phyloP scores from a whole-genome alignment of 2,329 filamentous ascomycete genomes.

The Aureobasidium sp. region DNA sequence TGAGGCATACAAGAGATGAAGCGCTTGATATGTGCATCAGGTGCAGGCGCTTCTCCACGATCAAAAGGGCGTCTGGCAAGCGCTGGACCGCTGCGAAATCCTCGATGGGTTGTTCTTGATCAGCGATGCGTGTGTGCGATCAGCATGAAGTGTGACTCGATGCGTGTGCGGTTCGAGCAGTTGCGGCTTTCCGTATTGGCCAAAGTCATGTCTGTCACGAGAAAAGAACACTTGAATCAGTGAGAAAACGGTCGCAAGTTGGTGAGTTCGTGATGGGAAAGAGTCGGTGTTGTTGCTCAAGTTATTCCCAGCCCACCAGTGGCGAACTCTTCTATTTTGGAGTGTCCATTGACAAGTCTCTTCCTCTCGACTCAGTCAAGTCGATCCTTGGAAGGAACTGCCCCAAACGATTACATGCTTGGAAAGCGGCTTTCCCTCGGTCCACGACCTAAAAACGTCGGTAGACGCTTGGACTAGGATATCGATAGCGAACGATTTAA shows the following conservation, averaged over 20 bases:
- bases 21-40: background rate
- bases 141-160: background rate
- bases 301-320: background rate
- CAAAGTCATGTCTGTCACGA: background rate
- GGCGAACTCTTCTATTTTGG: background rate
- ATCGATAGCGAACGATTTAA: background rate
- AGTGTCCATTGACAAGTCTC: background rate
- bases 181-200: background rate
- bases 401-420: background rate
- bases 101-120: background rate
- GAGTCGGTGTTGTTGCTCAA: background rate
- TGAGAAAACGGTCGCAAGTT: background rate
- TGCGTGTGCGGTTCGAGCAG: background rate
- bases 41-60: background rate
- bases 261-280: background rate
- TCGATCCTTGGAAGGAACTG: background rate
- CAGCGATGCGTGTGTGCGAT: conserved; percentile 3
- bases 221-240: conserved; percentile 1
- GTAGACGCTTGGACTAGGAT: background rate
- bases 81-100: background rate
- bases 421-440: conserved; percentile 5
- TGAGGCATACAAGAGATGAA: background rate
- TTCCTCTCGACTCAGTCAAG: background rate
- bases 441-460: background rate
- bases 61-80: background rate